Percentiles rank a stretch among this genome's conserved stretches.
Conservation (phyloP, 2,329 filamentous ascomycete genomes). For the Hypoxylon sp. region DNA sequence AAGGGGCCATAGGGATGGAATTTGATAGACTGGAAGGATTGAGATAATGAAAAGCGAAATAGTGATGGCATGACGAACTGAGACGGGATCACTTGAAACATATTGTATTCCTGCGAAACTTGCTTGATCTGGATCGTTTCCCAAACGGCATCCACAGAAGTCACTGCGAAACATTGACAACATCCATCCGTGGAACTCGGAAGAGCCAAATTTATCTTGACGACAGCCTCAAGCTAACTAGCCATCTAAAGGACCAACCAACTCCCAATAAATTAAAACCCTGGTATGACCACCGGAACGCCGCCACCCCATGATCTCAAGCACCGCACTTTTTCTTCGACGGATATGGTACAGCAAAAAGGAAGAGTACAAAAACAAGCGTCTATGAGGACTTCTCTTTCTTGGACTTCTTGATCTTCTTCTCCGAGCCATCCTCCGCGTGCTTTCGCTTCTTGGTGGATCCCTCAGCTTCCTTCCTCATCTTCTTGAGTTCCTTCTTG, state of each 20-base stretch:
- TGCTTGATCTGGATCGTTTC: not conserved
- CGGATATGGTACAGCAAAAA: constrained; percentile 48
- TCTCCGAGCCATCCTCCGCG: constrained; percentile 71
- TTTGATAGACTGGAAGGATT: no score
- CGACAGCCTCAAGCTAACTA: constrained; percentile 35
- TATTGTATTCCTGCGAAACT: not conserved
- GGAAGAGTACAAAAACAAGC: constrained; percentile 37
- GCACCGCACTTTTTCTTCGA: constrained; percentile 43
- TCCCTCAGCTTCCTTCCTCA: constrained; percentile 67
- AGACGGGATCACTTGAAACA: no score
- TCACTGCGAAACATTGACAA: not conserved
- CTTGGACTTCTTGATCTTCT: constrained; percentile 72
- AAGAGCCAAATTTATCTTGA: constrained; percentile 27
- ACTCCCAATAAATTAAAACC: constrained; percentile 45
- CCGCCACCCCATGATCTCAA: constrained; percentile 45
- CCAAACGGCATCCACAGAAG: not conserved
- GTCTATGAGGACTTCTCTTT: constrained; percentile 67
- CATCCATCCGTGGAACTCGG: not conserved
- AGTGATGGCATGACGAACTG: no score
- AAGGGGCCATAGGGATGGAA: no score
- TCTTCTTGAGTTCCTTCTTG: constrained; percentile 83
- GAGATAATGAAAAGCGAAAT: no score
- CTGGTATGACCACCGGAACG: constrained; percentile 51
- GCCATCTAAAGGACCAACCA: constrained; percentile 41
- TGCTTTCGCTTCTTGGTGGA: constrained; percentile 77